Conservation (phyloP, 805 yeast species). For the Yarrowia deformans region DNA sequence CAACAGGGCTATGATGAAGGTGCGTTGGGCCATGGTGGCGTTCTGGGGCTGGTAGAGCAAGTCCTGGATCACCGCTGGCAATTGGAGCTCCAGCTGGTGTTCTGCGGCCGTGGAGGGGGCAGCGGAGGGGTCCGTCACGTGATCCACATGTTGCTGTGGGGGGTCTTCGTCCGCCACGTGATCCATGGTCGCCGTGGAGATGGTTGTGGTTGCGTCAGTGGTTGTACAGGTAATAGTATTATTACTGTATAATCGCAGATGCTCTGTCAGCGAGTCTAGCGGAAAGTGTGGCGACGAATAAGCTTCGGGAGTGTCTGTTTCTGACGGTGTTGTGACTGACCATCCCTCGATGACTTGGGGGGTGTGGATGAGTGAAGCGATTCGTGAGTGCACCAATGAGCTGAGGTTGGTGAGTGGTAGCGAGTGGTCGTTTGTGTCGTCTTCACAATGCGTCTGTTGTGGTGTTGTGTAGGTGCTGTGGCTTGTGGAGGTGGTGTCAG, state of each 20-base stretch:
- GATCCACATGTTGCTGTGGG: not conserved
- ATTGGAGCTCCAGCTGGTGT: conserved; percentile 14
- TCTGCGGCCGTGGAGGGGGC: not conserved
- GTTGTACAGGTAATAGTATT: not conserved
- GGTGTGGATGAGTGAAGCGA: conserved; percentile 21
- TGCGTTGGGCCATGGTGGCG: conserved; percentile 19
- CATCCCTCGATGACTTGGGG: conserved; percentile 29
- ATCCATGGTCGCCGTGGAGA: conserved; percentile 27
- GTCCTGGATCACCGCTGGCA: conserved; percentile 21
- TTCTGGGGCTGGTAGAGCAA: conserved; percentile 13
- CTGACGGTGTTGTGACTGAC: conserved; percentile 25
- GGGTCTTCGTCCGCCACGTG: conserved; percentile 5
- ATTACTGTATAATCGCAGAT: conserved; percentile 35
- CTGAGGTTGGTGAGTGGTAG: conserved; percentile 4
- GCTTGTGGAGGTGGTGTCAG: not conserved
- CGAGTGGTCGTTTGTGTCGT: not conserved
- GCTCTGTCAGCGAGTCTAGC: conserved; percentile 37
- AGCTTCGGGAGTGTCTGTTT: conserved; percentile 28
- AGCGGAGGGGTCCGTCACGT: not conserved
- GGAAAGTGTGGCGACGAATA: conserved; percentile 39
- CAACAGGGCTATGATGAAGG: conserved; percentile 27
- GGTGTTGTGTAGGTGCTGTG: not conserved
- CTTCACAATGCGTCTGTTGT: not conserved
- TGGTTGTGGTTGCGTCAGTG: no score
- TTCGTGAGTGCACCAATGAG: conserved; percentile 25